These are phyloP conservation scores for Harringtonia lauricola DNA, from an alignment of 2,329 filamentous ascomycete species.

Conservation along the genomic window DNA sequence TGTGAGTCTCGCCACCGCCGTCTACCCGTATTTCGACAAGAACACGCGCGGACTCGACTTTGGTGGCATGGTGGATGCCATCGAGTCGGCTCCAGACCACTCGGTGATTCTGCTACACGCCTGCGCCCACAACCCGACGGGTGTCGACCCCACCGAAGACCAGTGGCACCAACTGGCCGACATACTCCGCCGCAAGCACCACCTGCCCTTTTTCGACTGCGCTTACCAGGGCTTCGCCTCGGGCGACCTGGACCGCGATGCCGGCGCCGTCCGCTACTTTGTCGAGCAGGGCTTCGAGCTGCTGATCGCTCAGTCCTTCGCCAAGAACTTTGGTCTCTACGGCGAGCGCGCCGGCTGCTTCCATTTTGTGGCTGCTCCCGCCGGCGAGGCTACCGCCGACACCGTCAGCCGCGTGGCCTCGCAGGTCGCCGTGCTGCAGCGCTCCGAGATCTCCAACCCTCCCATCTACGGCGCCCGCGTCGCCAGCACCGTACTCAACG, in stretches of 20 bases:
- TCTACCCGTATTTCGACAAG: slow-evolving; percentile 91
- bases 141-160: slow-evolving; percentile 84
- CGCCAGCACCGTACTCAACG: slow-evolving; percentile 74
- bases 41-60: slow-evolving; percentile 87
- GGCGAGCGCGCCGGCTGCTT: slow-evolving; percentile 94
- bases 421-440: slow-evolving; percentile 88
- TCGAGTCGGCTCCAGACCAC: slow-evolving; percentile 61
- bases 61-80: slow-evolving; percentile 67
- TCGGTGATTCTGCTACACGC: slow-evolving; percentile 88
- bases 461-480: slow-evolving; percentile 90
- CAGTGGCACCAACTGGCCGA: slow-evolving; percentile 88
- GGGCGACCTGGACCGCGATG: slow-evolving; percentile 73
- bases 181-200: slow-evolving; percentile 64
- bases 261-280: slow-evolving; percentile 90
- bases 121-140: slow-evolving; percentile 96
- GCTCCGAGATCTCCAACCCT: slow-evolving; percentile 95
- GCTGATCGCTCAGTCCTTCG: slow-evolving; percentile 83
- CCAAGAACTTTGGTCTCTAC: slow-evolving; percentile 97
- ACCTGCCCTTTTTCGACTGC: slow-evolving; percentile 97
- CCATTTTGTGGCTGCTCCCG: slow-evolving; percentile 76
- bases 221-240: slow-evolving; percentile 98
- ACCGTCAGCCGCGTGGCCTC: slow-evolving; percentile 59
- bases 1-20: slow-evolving; percentile 64
- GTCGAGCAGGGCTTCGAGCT: slow-evolving; percentile 84
- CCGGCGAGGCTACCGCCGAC: slow-evolving; percentile 48